Base-by-base conservation (phyloP, 208 protist species). In the Herpetomonas samuelpessoai region DNA sequence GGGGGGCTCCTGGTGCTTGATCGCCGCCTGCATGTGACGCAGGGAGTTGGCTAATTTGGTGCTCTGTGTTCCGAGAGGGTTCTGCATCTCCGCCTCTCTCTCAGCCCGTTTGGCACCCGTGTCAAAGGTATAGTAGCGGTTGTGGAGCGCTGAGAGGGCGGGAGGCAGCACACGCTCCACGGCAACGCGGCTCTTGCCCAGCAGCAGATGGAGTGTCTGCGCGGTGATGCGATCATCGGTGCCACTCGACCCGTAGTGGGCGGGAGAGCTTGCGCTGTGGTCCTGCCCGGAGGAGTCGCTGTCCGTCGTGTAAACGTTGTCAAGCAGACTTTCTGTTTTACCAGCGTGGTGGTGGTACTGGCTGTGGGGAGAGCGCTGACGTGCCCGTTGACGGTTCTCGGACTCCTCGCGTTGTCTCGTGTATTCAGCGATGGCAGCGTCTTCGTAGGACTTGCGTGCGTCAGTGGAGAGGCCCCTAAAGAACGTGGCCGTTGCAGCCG, bases 171-270 rank as follows among this genome's bases (percentile, higher is more conserved):
- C 6, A 3, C 54, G 57, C 1, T 55, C 44, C 19, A 61, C 77
- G 10, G 16, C 29, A 18, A 41, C 38, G 19, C 59, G 58, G 16
- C 77, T 71, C 24, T 79, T 79, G 1, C 65, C 39, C 27, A 88
- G 53, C 6, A 89, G 54, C 21, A 57, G 12, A 24, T 81, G 72
- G n/a, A 89, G 66, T 19, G 79, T 85, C 55, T 73, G 56, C 25
- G 82, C 67, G 0, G 82, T 89, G 30, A 89, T 78, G 44, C 82
- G 74, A 51, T 89, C 82, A 57, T 89, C 82, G 0, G 78, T 57
- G 28, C 50, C 1, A 19, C 14, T 22, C 21, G 57, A 1, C 47
- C 54, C 26, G 18, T 25, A 26, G 29, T 31, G 35, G 21, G 29
- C 28, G 51, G 19, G 47, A 25, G 16, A 52, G 19, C 47, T 19